phyloP scores from a whole-genome alignment of 2,329 filamentous ascomycete species.

The Cordyceps pruinosa region DNA sequence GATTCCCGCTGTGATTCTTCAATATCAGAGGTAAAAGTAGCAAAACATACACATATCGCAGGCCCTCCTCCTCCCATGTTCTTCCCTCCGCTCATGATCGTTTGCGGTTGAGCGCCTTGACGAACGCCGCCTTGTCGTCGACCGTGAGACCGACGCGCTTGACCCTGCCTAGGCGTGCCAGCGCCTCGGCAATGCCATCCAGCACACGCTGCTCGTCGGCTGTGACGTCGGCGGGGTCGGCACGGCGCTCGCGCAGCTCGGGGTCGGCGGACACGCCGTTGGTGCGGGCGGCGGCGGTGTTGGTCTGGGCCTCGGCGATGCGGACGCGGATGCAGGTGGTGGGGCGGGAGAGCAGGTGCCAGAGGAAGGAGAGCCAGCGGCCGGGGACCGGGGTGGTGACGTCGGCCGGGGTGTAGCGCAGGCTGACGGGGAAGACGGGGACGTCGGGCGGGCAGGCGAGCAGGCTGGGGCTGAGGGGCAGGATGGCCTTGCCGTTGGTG shows the following conservation, averaged over 20 bases:
- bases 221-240: constrained; percentile 30
- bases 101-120: constrained; percentile 54
- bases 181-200: constrained; percentile 73
- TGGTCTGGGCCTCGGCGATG: constrained; percentile 69
- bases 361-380: constrained; percentile 66
- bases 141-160: constrained; percentile 83
- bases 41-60: not conserved
- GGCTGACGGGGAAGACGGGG: constrained; percentile 82
- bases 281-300: constrained; percentile 34
- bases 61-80: not conserved
- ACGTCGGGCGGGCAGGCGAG: constrained; percentile 58
- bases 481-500: constrained; percentile 84
- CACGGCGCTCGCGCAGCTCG: constrained; percentile 23
- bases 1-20: constrained; percentile 9
- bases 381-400: constrained; percentile 85
- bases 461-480: constrained; percentile 75
- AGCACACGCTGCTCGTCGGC: constrained; percentile 62
- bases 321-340: constrained; percentile 87
- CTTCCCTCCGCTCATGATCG: constrained; percentile 23
- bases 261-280: constrained; percentile 28
- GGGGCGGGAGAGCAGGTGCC: constrained; percentile 75
- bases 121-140: constrained; percentile 74
- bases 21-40: not conserved
- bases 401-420: constrained; percentile 83
- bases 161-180: constrained; percentile 80